These are phyloP conservation scores for Eutypella sp. DNA, from an alignment of 2,329 filamentous ascomycete genomes.

Conservation along the genomic window DNA sequence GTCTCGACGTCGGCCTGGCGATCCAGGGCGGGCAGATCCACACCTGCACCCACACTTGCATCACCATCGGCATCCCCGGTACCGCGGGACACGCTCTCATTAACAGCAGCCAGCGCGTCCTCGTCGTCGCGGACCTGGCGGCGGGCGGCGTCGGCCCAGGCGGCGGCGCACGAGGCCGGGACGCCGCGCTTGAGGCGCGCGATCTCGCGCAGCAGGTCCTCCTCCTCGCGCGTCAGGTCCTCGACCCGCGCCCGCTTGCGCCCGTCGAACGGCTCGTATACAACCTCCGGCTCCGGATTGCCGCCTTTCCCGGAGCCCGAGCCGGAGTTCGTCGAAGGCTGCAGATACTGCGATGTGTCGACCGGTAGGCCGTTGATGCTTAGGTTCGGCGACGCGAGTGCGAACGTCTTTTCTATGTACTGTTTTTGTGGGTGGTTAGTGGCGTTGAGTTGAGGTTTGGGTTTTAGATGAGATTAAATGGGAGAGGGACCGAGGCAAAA, in stretches of 20 bases:
- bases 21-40: conserved; percentile 33
- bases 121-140: conserved; percentile 43
- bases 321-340: not conserved
- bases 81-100: conserved; percentile 14
- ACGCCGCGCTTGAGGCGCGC: conserved; percentile 53
- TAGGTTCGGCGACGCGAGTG: conserved; percentile 41
- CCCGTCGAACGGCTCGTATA: conserved; percentile 57
- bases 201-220: conserved; percentile 60
- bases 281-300: conserved; percentile 29
- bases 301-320: conserved; percentile 9
- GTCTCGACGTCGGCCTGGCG: conserved; percentile 43
- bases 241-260: conserved; percentile 55
- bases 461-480: not conserved
- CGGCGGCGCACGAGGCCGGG: conserved; percentile 39
- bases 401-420: conserved; percentile 60
- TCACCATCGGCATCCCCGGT: conserved; percentile 11
- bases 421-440: conserved; percentile 19
- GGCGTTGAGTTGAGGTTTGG: not conserved
- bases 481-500: not conserved
- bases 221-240: conserved; percentile 56
- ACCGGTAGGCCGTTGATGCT: conserved; percentile 16
- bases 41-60: conserved; percentile 9
- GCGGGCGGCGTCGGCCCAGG: conserved; percentile 36
- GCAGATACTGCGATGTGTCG: not conserved
- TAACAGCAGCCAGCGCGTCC: conserved; percentile 31